A percentile compares a stretch with the other conserved stretches of the same genome.
Conservation (phyloP, 148 eudicot genomes). For the Rhododendron henanense region DNA sequence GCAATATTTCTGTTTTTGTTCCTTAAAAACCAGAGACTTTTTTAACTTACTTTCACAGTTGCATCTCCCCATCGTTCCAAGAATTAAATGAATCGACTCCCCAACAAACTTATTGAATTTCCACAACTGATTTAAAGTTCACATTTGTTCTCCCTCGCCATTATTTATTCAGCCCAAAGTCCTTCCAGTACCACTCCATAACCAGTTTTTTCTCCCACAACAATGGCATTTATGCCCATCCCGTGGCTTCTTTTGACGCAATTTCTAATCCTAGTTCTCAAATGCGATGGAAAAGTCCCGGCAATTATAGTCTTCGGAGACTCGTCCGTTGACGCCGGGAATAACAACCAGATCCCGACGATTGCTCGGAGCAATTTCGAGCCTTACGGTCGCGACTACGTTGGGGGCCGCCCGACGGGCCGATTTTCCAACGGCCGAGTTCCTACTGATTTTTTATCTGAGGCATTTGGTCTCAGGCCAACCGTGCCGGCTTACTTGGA, state of each 20-base stretch:
- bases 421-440: slow-evolving; percentile 42
- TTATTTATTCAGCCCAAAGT: background rate
- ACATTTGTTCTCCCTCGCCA: background rate
- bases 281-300: slow-evolving; percentile 26
- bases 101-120: slow-evolving; percentile 6
- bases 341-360: slow-evolving; percentile 41
- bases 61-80: background rate
- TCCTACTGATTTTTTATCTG: slow-evolving; percentile 40
- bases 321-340: slow-evolving; percentile 47
- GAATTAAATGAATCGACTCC: background rate
- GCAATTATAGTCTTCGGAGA: slow-evolving; percentile 48
- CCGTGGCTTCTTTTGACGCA: slow-evolving; percentile 7
- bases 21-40: background rate
- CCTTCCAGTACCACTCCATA: background rate
- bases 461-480: slow-evolving; percentile 39
- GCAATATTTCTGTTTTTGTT: background rate
- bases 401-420: slow-evolving; percentile 35
- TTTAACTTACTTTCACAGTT: background rate
- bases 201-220: background rate
- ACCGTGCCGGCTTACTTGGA: slow-evolving; percentile 47
- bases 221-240: background rate
- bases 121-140: background rate
- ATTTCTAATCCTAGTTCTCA: background rate
- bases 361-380: slow-evolving; percentile 33
- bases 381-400: slow-evolving; percentile 44